These are phyloP conservation scores for Trichophyton mentagrophytes DNA, from an alignment of 2,329 filamentous ascomycete genomes.

Conservation along the genomic window DNA sequence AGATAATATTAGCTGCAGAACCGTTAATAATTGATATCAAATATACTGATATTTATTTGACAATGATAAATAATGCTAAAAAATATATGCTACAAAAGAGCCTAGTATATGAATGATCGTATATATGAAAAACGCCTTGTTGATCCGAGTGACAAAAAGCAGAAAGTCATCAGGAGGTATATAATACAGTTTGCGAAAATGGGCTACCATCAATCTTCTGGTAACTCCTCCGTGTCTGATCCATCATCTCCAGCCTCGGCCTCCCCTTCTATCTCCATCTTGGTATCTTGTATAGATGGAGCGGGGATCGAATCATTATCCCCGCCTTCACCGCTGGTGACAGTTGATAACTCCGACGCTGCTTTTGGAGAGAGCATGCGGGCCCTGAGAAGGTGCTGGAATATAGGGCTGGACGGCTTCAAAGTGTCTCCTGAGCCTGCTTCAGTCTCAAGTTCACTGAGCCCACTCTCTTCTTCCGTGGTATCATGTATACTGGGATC, in stretches of 20 bases:
- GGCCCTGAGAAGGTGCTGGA: conserved; percentile 9
- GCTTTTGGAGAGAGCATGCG: conserved; percentile 13
- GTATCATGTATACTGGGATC: conserved; percentile 49
- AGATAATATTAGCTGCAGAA: not conserved
- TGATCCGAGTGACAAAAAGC: not conserved
- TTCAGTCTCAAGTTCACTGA: conserved; percentile 51
- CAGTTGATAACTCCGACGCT: conserved; percentile 11
- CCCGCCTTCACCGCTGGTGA: conserved; percentile 10
- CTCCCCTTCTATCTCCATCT: conserved; percentile 5
- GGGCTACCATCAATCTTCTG: not conserved
- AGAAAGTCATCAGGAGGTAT: not conserved
- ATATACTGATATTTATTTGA: not conserved
- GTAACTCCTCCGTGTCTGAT: conserved; percentile 4
- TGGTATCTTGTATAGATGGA: conserved; percentile 9
- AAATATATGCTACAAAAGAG: not conserved
- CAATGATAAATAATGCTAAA: too few relatives aligned
- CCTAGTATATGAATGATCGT: not conserved
- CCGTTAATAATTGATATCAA: not conserved
- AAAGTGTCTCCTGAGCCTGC: conserved; percentile 11
- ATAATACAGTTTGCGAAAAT: not conserved
- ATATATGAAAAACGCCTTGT: not conserved
- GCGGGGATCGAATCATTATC: conserved; percentile 10
- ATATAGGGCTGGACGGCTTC: conserved; percentile 5
- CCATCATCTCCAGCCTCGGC: not conserved
- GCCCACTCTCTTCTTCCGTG: conserved; percentile 56